These are phyloP conservation scores for Xylariaceae sp. DNA, from an alignment of 2,329 filamentous ascomycete genomes.

Conservation along the genomic window DNA sequence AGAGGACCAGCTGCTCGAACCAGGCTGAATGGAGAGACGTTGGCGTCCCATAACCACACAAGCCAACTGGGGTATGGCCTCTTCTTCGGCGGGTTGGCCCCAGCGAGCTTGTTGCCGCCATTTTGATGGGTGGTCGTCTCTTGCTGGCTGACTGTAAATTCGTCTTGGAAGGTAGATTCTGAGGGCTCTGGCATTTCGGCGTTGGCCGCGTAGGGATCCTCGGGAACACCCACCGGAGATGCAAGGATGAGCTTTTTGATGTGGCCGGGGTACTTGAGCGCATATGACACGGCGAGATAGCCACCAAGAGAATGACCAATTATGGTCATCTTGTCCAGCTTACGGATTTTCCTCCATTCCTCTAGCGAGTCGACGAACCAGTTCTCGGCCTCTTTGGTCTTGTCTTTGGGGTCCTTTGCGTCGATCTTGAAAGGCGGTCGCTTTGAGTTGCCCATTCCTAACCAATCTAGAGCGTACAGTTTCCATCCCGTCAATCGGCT, in stretches of 20 bases:
- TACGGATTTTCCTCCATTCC: conserved; percentile 86
- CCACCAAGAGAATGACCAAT: conserved; percentile 91
- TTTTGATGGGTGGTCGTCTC: conserved; percentile 31
- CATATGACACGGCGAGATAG: conserved; percentile 92
- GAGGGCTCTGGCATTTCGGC: conserved; percentile 74
- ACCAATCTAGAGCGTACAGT: conserved; percentile 87
- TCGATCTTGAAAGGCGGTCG: conserved; percentile 80
- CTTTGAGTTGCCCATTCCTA: conserved; percentile 89
- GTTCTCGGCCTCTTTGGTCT: conserved; percentile 83
- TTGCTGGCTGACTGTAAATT: conserved; percentile 74
- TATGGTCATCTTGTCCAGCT: conserved; percentile 89
- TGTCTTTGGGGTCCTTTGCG: conserved; percentile 73
- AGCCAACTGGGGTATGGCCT: conserved; percentile 78
- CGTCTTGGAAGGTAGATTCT: conserved; percentile 68
- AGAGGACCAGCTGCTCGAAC: conserved; percentile 85
- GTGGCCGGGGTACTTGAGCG: conserved; percentile 90
- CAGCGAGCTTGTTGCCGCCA: conserved; percentile 31
- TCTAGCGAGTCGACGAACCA: conserved; percentile 97
- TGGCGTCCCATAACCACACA: conserved; percentile 92
- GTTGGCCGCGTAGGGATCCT: conserved; percentile 84
- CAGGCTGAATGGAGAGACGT: conserved; percentile 90
- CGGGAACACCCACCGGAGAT: conserved; percentile 89
- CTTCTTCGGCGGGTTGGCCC: conserved; percentile 34
- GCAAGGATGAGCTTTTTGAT: conserved; percentile 95
- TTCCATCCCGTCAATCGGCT: conserved; percentile 78